Conservation (phyloP, 2,329 filamentous ascomycete genomes). For the Apiospora pterosperma region DNA sequence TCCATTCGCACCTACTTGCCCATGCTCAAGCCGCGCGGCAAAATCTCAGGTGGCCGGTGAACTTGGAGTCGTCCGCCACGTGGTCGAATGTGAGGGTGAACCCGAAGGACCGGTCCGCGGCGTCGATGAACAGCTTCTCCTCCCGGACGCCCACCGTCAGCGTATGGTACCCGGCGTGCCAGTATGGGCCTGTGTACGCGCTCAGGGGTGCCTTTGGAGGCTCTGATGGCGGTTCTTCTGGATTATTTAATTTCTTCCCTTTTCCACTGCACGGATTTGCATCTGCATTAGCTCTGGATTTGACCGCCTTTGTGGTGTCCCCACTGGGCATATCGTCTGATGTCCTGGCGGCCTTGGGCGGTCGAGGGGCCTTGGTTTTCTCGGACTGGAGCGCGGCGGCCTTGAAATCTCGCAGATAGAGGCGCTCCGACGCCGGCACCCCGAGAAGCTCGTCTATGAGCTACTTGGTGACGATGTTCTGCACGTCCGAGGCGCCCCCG, state of each 20-base stretch:
- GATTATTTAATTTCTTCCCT: conserved; percentile 4
- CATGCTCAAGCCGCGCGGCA: conserved; percentile 53
- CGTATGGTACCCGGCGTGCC: conserved; percentile 18
- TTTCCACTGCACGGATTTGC: background rate
- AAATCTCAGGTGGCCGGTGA: conserved; percentile 7
- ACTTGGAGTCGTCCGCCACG: conserved; percentile 14
- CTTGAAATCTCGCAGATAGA: background rate
- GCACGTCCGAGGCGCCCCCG: background rate
- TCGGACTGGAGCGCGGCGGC: background rate
- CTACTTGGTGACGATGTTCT: conserved; percentile 3
- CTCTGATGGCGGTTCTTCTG: background rate
- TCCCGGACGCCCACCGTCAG: conserved; percentile 16
- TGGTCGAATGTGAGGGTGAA: conserved; percentile 17
- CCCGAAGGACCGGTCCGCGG: conserved; percentile 14
- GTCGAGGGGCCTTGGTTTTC: background rate
- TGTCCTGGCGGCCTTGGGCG: background rate
- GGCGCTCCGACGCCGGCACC: conserved; percentile 9
- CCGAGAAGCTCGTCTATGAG: conserved; percentile 16
- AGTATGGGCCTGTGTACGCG: conserved; percentile 18
- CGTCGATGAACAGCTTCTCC: conserved; percentile 19
- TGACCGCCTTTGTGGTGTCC: background rate
- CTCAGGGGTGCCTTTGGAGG: conserved; percentile 16
- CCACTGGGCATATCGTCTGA: background rate
- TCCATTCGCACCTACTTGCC: conserved; percentile 55
- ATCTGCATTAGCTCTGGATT: background rate